A percentile compares a stretch with the other conserved stretches of the same genome.
Evolutionary conservation across 2,329 filamentous ascomycete genomes (phyloP).

Genomic region (Trichoderma cornu-damae): DNA sequence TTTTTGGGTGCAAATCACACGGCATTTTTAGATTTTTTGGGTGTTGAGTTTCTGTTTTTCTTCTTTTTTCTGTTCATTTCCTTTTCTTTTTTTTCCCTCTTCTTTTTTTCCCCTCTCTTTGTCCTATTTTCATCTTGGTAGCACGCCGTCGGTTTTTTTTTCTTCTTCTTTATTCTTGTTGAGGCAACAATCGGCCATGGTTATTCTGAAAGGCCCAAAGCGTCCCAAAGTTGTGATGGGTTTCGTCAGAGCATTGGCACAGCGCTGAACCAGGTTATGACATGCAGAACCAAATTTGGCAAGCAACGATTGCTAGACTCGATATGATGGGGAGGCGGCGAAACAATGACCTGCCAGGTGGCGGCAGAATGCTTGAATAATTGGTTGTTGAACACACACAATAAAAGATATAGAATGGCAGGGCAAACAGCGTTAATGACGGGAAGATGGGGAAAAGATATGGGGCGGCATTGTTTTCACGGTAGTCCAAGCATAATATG

Average conservation of each 20-base stretch:
- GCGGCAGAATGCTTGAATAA: constrained; percentile 27
- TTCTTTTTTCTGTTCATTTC: constrained; percentile 25
- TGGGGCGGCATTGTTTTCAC: constrained; percentile 15
- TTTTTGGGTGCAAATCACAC: not conserved
- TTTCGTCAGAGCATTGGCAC: not conserved
- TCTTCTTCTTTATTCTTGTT: not conserved
- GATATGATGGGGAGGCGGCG: not conserved
- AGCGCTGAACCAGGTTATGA: not conserved
- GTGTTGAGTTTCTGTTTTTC: constrained; percentile 24
- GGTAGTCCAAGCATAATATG: constrained; percentile 18
- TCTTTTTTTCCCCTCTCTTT: not conserved
- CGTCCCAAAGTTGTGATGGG: not conserved
- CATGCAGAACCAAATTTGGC: not conserved
- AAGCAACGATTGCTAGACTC: not conserved
- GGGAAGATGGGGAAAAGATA: constrained; percentile 11
- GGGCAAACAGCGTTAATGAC: constrained; percentile 20
- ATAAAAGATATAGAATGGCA: constrained; percentile 24
- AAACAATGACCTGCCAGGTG: constrained; percentile 5
- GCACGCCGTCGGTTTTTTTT: not conserved
- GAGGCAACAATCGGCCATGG: not conserved
- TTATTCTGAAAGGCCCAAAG: not conserved
- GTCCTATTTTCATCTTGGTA: constrained; percentile 5
- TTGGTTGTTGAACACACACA: constrained; percentile 25
- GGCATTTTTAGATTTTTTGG: constrained; percentile 4
- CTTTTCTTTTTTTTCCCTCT: not conserved